Evolutionary conservation across 2,329 filamentous ascomycete genomes (phyloP).

Genomic region (Botrytis galanthina): DNA sequence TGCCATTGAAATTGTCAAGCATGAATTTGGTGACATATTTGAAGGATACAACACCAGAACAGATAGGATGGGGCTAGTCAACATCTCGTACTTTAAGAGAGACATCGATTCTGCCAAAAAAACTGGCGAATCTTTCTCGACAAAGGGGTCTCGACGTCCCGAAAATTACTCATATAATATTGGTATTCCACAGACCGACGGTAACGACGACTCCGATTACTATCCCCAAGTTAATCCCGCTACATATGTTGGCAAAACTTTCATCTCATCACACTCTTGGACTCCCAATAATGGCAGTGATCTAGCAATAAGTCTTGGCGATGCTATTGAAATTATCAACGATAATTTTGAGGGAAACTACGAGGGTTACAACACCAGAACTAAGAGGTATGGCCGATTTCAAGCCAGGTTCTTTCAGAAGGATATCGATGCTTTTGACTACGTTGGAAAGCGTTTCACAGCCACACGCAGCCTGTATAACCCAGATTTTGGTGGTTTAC

Average conservation of each 20-base stretch:
- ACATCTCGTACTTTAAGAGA: not conserved
- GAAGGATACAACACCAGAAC: not conserved
- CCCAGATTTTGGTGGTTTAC: not conserved
- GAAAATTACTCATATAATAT: not conserved
- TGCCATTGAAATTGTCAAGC: not conserved
- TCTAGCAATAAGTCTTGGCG: not conserved
- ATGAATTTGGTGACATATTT: not conserved
- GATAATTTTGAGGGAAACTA: not conserved
- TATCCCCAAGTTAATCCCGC: not conserved
- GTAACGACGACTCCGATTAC: not conserved
- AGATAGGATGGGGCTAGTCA: not conserved
- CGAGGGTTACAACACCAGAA: not conserved
- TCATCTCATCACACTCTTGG: not conserved
- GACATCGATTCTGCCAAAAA: not conserved
- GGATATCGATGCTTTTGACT: not conserved
- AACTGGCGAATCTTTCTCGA: not conserved
- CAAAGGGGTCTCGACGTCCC: not conserved
- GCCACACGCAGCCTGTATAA: not conserved
- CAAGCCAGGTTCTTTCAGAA: not conserved
- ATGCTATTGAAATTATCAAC: not conserved
- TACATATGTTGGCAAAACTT: not conserved
- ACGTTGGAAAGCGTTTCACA: not conserved
- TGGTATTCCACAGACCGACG: not conserved
- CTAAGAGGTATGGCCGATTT: not conserved
- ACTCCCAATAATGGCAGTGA: not conserved